These are phyloP conservation scores for Kodamaea sp. DNA, from an alignment of 1,139 yeast genomes.

Conservation along the genomic window DNA sequence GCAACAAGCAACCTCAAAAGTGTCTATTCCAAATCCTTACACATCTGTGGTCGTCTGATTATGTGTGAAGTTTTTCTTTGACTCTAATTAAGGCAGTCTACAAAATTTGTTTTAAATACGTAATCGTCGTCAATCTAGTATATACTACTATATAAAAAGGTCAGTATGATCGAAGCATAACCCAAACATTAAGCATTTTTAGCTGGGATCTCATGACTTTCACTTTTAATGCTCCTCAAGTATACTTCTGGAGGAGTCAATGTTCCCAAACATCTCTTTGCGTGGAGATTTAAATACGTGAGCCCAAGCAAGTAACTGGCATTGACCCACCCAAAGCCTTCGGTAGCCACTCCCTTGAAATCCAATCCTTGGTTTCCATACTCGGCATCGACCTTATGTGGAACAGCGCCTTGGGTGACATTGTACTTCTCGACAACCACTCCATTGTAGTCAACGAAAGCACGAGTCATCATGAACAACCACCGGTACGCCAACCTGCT, in stretches of 20 bases:
- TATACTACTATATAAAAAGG: too few species aligned
- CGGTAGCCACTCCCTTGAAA: slow-evolving; percentile 91
- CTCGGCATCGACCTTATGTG: slow-evolving; percentile 93
- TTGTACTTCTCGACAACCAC: slow-evolving; percentile 96
- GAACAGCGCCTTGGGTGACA: slow-evolving; percentile 79
- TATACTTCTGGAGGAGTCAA: slow-evolving; percentile 78
- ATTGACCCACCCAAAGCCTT: slow-evolving; percentile 98
- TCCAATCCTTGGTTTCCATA: slow-evolving; percentile 96
- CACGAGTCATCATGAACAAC: slow-evolving; percentile 86
- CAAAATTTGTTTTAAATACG: too few species aligned
- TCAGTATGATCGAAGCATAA: too few species aligned
- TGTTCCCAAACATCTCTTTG: slow-evolving; percentile 77
- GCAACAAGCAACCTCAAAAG: too few species aligned
- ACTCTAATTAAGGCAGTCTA: too few species aligned
- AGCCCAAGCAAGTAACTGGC: slow-evolving; percentile 81
- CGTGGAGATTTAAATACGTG: slow-evolving; percentile 65
- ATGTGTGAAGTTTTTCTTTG: too few species aligned
- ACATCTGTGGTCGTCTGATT: too few species aligned
- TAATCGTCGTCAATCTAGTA: too few species aligned
- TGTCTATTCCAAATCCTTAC: too few species aligned
- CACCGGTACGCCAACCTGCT: slow-evolving; percentile 81
- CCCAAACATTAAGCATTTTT: too few species aligned
- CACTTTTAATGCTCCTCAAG: slow-evolving; percentile 37
- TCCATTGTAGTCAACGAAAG: slow-evolving; percentile 93
- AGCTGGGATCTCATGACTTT: too few species aligned